A percentile compares a stretch with the other conserved stretches of the same genome.
Evolutionary conservation across 352 stramenopile genomes (phyloP).

Genomic region (Phytophthora uliginosa): DNA sequence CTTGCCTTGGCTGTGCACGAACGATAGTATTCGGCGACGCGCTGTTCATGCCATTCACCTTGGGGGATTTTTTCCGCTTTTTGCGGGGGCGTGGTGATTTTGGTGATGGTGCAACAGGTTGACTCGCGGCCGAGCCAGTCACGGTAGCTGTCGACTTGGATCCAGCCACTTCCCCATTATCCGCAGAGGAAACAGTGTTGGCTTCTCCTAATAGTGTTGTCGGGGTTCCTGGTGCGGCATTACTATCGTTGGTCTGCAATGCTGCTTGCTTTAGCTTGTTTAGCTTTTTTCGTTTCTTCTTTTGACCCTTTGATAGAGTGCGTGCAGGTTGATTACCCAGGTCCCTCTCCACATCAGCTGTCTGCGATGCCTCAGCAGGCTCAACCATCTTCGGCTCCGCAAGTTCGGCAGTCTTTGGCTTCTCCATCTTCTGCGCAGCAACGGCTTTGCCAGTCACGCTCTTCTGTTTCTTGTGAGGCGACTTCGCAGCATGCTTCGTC

Average conservation of each 20-base stretch:
- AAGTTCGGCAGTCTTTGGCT: neutral
- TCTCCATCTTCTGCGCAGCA: constrained; percentile 13
- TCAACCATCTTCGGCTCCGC: neutral
- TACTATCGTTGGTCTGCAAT: neutral
- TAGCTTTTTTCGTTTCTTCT: constrained; percentile 11
- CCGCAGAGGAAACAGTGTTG: neutral
- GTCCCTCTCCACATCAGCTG: neutral
- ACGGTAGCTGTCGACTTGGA: neutral
- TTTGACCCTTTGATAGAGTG: constrained; percentile 2
- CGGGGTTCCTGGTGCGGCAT: neutral
- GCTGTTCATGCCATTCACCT: constrained; percentile 8
- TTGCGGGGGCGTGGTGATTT: constrained; percentile 14
- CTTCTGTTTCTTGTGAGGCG: constrained; percentile 31
- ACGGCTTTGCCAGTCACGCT: neutral
- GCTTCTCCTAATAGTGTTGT: neutral
- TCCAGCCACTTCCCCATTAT: neutral
- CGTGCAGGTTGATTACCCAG: neutral
- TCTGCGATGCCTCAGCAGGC: neutral
- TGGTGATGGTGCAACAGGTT: constrained; percentile 1
- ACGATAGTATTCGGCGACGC: constrained; percentile 9
- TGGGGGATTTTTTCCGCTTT: constrained; percentile 20
- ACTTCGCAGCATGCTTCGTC: constrained; percentile 9
- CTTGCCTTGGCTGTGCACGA: constrained; percentile 9
- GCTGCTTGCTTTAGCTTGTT: neutral
- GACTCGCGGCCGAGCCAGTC: neutral